Base-by-base conservation (phyloP, 1,139 yeast species). In the Blastobotrys persicus region DNA sequence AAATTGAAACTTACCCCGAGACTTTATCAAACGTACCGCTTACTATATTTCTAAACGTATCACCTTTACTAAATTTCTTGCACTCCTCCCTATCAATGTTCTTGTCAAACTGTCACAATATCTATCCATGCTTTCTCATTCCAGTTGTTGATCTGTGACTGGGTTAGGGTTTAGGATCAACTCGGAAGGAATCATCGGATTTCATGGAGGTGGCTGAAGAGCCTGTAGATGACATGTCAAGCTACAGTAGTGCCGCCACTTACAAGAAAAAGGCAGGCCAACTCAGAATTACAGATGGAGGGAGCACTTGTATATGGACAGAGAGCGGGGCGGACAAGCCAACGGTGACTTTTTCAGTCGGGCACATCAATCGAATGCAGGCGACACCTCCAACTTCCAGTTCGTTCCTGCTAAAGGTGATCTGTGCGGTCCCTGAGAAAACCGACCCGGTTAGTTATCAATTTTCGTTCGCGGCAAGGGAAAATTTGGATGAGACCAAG, bases 401-500 rank as follows among this genome's bases (percentile, higher is more conserved):
- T 16, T 84, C 83, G 60, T 80, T 85, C 82, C 79, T 81, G 68
- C 67, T 88, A 46, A 80, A 80, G 62, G 70, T 88, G 23, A 69
- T 54, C 9, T 54, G 54, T 38, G 17, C 44, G 0, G 42, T 44
- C 11, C 66, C 66, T 4, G 76, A 68, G 2, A 75, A 71, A 4
- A 73, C 69, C 5, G 77, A 76, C 53, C 76, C 80, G n/a, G 64
- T 73, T 14, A 72, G 73, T 41, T 72, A 69, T 43, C 66, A 73
- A 41, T 80, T 88, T 55, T 71, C 85, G 0, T 88, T 88, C 67
- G 81, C 78, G 51, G 84, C 83, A 60, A 70, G 94, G 51, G 81
- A 81, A 18, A 82, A 87, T 14, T 84, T 88, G 94, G 85, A 84
- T 56, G 79, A 78, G 53, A 80, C 86, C 48, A 86, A 85, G 63